Evolutionary conservation across 768 basidiomycete species (phyloP), one percentile per base, ranked within the genome.

Genomic region (Sporobolomyces roseus): DNA sequence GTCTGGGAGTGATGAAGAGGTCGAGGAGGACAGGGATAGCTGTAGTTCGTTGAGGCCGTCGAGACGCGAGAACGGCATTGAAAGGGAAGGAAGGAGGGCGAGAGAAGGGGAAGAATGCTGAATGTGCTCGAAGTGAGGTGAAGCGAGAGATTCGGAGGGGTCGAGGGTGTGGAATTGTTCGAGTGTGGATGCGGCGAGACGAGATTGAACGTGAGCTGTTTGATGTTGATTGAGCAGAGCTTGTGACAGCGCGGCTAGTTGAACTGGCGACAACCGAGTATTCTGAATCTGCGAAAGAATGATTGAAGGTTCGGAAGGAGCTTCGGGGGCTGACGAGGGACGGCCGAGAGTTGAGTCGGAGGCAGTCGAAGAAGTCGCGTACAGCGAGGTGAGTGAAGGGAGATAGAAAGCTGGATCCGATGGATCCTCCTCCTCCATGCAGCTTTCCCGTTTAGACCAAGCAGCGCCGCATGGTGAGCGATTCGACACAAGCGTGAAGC

Each of bases 31-130:
- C 17, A 17, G 13, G 21, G 45, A 30, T 2, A 30, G 9, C 33
- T 25, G 16, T 17, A 60, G 45, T 46, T 48, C 27, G 61, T 68
- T 68, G 29, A 68, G 61, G 3, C 66, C 66, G 2, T 63, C 61
- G 61, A 68, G 45, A 4, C 58, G 58, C 23, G 58, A 60, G 29
- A 4, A 19, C 25, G 58, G 45, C 58, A 60, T 60, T 10, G 52
- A 53, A 53, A 9, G 32, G 8, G 52, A 36, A 36, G 27, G 30
- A 51, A 51, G 25, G 27, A 21, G 50, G 27, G 30, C 9, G 19
- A 35, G 53, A 54, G 32, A 7, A 30, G 53, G 36, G 38, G 17
- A 17, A 41, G 38, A 41, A 17, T 9, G 17, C 10, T 9, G 17
- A 9, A 17, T 41, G 38, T 41, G 9, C 45, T 46, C 45, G 45